Percentiles rank a stretch among this genome's conserved stretches.
These are phyloP conservation scores for Borovskyia barvae DNA, from an alignment of 208 protist species.

Conservation along the genomic window DNA sequence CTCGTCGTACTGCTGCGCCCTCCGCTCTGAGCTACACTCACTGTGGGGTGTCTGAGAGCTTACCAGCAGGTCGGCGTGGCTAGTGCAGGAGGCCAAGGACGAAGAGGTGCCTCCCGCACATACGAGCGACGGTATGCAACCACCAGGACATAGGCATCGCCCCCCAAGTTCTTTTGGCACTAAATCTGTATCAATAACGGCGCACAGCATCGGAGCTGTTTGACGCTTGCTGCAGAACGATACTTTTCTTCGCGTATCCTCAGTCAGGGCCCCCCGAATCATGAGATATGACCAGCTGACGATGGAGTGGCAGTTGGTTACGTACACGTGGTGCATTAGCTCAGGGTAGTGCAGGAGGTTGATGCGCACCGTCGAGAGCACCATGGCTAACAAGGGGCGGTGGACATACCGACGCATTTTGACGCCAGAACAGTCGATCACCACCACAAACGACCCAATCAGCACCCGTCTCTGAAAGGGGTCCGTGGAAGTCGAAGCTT, in stretches of 20 bases:
- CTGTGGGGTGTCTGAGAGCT: not conserved
- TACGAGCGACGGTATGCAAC: constrained; percentile 28
- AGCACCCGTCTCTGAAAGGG: constrained; percentile 16
- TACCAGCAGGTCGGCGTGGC: not conserved
- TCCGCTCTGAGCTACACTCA: not conserved
- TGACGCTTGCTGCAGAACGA: constrained; percentile 36
- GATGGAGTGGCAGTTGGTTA: constrained; percentile 48
- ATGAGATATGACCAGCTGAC: constrained; percentile 34
- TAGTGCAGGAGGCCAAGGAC: not conserved
- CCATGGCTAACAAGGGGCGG: constrained; percentile 29
- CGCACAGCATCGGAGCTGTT: constrained; percentile 24
- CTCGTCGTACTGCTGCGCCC: not conserved
- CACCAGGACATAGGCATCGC: constrained; percentile 37
- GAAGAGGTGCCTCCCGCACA: not conserved
- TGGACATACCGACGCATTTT: constrained; percentile 32
- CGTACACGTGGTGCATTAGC: constrained; percentile 48
- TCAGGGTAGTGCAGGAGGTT: constrained; percentile 53
- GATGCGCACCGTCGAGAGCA: constrained; percentile 35
- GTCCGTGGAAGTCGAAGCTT: not conserved
- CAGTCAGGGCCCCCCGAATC: constrained; percentile 14
- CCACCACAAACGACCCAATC: constrained; percentile 31
- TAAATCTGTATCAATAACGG: constrained; percentile 38
- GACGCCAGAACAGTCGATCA: constrained; percentile 45
- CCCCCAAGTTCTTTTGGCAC: constrained; percentile 51
- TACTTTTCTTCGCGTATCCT: constrained; percentile 40